Base-by-base conservation (phyloP, 2,329 filamentous ascomycete species). In the Coleophoma crateriformis region DNA sequence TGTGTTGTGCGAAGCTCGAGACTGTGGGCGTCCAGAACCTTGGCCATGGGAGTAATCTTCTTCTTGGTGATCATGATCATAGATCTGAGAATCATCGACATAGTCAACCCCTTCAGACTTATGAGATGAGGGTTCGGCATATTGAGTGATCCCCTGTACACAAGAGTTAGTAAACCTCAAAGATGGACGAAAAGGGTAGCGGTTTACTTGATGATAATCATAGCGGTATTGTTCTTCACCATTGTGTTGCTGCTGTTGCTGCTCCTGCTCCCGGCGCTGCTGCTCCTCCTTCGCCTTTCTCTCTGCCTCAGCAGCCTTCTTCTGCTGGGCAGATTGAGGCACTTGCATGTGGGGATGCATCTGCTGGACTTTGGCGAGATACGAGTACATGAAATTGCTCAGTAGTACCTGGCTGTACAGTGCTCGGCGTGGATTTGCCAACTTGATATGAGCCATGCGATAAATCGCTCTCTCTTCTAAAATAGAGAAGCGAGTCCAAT, bases 371-470 rank as follows among this genome's bases (percentile, higher is more conserved):
- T 97, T 99, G 54, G 94, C 94, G 56, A 99, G 79, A 67, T 99
- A 99, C 50, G 90, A 94, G 72, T 99, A 99, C 94, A 99, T 99
- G 70, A 99, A 99, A 68, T 99, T 99, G 70, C 91, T 96, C 58
- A 99, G 79, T 51, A 99, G 76, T 19, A 99, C 94, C 68, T 99
- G 94, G 52, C 92, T 96, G 64, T 95, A 87, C 46, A 99, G 72
- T 38, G 92, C 88, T 49, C 94, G 85, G 41, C 92, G 85, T 35
- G 94, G 94, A 64, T 99, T 97, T n/a, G 94, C 94, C 53, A 99
- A 81, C 69, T 99, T 99, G 71, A 97, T 95, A 66, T 99, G 94
- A 15, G 94, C 94, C 89, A 99, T 96, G 53, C 94, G 84, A 69
- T 99, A 99, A 52, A 99, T 99, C 17, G 94, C 94, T 51, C 94